Conservation (phyloP, 768 basidiomycete species). For the Daedaleopsis nitida region DNA sequence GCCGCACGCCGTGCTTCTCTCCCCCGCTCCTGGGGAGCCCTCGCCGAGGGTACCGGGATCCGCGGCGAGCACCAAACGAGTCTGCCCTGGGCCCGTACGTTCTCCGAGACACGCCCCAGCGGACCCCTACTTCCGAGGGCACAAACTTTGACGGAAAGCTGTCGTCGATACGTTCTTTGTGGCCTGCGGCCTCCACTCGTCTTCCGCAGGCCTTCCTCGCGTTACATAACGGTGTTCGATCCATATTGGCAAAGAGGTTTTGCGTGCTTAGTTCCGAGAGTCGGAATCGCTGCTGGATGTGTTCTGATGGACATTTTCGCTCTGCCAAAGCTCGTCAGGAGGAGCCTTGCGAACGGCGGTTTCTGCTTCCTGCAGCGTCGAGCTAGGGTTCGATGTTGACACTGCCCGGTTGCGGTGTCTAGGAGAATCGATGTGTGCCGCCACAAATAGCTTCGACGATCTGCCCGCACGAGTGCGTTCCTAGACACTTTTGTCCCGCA, state of each 20-base stretch:
- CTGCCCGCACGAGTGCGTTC: neutral
- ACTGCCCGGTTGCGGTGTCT: neutral
- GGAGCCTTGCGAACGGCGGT: too few relatives aligned
- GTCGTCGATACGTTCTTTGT: neutral
- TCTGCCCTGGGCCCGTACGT: neutral
- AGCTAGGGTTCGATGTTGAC: neutral
- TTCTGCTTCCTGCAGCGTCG: too few relatives aligned
- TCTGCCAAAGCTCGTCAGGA: too few relatives aligned
- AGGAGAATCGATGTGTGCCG: neutral
- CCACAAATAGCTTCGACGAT: neutral
- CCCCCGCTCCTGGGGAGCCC: neutral
- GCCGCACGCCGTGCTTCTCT: neutral
- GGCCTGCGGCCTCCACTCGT: neutral
- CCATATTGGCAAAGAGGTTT: neutral
- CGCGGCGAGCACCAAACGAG: neutral
- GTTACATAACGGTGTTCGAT: neutral
- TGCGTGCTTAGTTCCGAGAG: too few relatives aligned
- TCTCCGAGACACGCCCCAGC: neutral
- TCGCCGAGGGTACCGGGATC: conserved; percentile 14
- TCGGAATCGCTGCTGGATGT: too few relatives aligned
- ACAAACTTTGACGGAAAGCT: neutral
- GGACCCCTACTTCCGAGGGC: neutral
- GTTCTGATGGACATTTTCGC: too few relatives aligned
- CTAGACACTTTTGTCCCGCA: neutral
- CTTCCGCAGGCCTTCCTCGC: neutral